phyloP scores from a whole-genome alignment of 2,329 filamentous ascomycete species.

The Fusarium sp. region DNA sequence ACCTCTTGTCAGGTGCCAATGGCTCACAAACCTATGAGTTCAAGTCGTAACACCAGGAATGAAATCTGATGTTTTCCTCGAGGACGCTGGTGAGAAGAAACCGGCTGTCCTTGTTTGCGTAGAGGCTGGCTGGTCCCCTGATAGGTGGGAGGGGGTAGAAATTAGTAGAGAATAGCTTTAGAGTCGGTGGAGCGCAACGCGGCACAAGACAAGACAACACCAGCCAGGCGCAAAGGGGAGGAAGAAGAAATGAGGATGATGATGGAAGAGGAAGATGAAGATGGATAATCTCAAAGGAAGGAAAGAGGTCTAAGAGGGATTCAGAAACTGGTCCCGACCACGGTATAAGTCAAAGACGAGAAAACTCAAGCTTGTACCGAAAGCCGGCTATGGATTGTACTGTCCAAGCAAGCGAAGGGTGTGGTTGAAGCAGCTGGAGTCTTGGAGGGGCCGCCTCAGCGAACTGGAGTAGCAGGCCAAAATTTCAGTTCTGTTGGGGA shows the following conservation, averaged over 20 bases:
- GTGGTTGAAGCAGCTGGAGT: slow-evolving; percentile 43
- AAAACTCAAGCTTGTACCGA: slow-evolving; percentile 45
- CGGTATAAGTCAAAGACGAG: slow-evolving; percentile 49
- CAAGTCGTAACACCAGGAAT: slow-evolving; percentile 45
- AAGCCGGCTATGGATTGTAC: slow-evolving; percentile 32
- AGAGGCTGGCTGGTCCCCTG: slow-evolving; percentile 47
- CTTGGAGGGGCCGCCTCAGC: slow-evolving; percentile 46
- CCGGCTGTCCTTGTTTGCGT: slow-evolving; percentile 45
- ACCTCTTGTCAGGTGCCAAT: neutral
- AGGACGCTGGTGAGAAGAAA: slow-evolving; percentile 45
- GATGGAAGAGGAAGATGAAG: slow-evolving; percentile 43
- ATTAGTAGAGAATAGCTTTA: slow-evolving; percentile 45
- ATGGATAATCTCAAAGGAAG: slow-evolving; percentile 47
- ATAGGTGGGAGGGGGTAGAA: slow-evolving; percentile 45
- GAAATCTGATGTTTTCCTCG: slow-evolving; percentile 43
- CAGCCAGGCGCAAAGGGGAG: slow-evolving; percentile 46
- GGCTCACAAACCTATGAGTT: slow-evolving; percentile 50
- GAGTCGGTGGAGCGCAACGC: slow-evolving; percentile 44
- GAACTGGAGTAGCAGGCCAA: slow-evolving; percentile 47
- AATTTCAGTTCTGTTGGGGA: slow-evolving; percentile 60
- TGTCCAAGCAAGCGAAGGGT: slow-evolving; percentile 35
- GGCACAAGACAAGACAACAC: slow-evolving; percentile 46
- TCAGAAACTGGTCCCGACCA: slow-evolving; percentile 43
- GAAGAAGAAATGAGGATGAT: slow-evolving; percentile 35
- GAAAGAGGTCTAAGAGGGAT: slow-evolving; percentile 44